Evolutionary conservation across 441 rosid species (phyloP).

Genomic region (Adansonia grandidieri): DNA sequence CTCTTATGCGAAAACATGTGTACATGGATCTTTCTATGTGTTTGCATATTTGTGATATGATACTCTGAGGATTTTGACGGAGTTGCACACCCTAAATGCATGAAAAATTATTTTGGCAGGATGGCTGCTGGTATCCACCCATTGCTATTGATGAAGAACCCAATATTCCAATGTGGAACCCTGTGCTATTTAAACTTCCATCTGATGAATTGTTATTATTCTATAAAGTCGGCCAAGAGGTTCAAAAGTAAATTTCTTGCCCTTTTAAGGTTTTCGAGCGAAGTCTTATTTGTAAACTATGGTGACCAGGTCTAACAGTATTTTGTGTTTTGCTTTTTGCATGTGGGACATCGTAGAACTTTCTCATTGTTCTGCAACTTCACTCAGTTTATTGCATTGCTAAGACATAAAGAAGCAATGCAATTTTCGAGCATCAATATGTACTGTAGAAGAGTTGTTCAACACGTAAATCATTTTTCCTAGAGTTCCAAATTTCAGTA

Average conservation of each 20-base stretch:
- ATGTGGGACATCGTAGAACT: background rate
- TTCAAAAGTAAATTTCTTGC: conserved; percentile 62
- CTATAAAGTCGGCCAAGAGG: conserved; percentile 86
- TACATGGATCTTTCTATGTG: background rate
- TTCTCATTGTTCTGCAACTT: background rate
- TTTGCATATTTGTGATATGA: conserved; percentile 5
- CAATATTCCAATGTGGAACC: conserved; percentile 90
- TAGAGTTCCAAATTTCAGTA: background rate
- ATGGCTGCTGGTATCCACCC: conserved; percentile 69
- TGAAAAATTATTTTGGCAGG: conserved; percentile 42
- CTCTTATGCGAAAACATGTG: background rate
- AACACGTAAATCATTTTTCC: background rate
- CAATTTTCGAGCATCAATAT: background rate
- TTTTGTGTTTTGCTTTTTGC: background rate
- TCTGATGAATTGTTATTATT: conserved; percentile 76
- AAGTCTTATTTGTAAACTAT: conserved; percentile 16
- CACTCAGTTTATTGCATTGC: background rate
- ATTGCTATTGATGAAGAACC: conserved; percentile 65
- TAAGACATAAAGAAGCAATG: background rate
- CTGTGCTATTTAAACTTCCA: conserved; percentile 80
- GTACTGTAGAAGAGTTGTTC: background rate
- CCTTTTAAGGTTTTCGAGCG: background rate
- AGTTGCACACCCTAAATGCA: background rate
- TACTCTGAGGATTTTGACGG: conserved; percentile 19
- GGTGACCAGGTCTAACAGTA: background rate